phyloP scores from a whole-genome alignment of 208 protist genomes.

The Blastocrithidia nonstop region DNA sequence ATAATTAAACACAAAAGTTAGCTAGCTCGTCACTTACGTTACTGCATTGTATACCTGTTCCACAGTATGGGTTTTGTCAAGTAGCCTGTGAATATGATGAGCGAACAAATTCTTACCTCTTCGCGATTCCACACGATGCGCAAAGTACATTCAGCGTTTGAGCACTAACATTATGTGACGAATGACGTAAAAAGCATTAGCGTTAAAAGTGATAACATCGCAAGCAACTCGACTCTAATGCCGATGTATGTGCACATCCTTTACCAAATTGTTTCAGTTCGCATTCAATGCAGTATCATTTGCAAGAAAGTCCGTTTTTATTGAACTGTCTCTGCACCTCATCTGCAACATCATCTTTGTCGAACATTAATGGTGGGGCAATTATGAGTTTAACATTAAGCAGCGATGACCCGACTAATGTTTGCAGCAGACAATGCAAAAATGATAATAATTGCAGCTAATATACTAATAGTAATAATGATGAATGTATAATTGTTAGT shows the following conservation, averaged over 20 bases:
- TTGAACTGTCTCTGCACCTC: constrained; percentile 12
- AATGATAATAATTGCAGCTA: background rate
- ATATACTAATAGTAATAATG: background rate
- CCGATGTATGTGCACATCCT: too few species aligned
- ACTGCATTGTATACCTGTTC: constrained; percentile 25
- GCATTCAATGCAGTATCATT: too few species aligned
- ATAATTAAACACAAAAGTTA: too few species aligned
- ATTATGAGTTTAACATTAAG: constrained; percentile 59
- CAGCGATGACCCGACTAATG: constrained; percentile 9
- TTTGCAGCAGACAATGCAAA: background rate
- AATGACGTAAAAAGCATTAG: too few species aligned
- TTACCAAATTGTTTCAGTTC: too few species aligned
- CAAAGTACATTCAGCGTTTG: constrained; percentile 27
- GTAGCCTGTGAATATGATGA: constrained; percentile 10
- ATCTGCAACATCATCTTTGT: constrained; percentile 16
- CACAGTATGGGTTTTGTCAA: constrained; percentile 58
- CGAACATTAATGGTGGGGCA: constrained; percentile 41
- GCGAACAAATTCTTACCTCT: background rate
- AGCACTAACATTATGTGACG: too few species aligned
- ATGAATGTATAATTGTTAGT: background rate
- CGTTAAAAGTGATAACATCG: too few species aligned
- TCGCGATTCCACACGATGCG: constrained; percentile 40
- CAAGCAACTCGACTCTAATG: too few species aligned
- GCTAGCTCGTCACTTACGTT: too few species aligned
- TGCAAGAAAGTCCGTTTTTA: too few species aligned